Evolutionary conservation across 78 protist genomes (phyloP), one percentile per base, ranked within the genome.

Genomic region (Dictyostelium discoideum): DNA sequence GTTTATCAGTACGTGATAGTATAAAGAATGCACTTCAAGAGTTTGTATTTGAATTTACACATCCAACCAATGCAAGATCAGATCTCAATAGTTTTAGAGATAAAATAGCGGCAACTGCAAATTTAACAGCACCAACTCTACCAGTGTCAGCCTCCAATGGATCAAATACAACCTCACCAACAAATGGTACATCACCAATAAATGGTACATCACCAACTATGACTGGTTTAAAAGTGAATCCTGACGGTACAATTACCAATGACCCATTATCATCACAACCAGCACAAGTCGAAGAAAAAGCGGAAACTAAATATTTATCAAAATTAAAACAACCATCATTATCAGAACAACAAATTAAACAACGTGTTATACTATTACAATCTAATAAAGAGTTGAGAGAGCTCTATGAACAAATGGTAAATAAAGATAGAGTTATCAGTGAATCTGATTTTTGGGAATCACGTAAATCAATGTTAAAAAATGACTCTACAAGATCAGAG

Each of bases 391-490:
- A 90, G 16, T 54, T 90, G 18, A 90, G 76, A 37, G 72, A 82
- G 11, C 84, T 90, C 9, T 90, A 81, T 72, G 95, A 90, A 29
- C 57, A 54, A 6, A 46, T 90, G 88, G 95, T 90, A 0, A 86
- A 81, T 48, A 50, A 32, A 18, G 88, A 78, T 11, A 74, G 37
- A 24, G 81, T 82, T 7, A 90, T 90, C 7, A 42, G 84, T 14
- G 95, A 90, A 37, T n/a, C 79, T 54, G 95, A 90, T 69, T 90
- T 90, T 72, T 90, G 95, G 95, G 95, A 90, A 67, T 82, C 95
- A n/a, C 32, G 95, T 42, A 80, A 82, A 72, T 11, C 60, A 9
- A 24, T 90, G 83, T n/a, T 90, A 18, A 82, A 82, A 13, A 82
- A 42, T 60, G 95, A 90, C 39, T 26, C 84, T 0, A 50, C 76